phyloP scores from a whole-genome alignment of 192 early-diverging fungal genomes.

The Glomus cerebriforme region DNA sequence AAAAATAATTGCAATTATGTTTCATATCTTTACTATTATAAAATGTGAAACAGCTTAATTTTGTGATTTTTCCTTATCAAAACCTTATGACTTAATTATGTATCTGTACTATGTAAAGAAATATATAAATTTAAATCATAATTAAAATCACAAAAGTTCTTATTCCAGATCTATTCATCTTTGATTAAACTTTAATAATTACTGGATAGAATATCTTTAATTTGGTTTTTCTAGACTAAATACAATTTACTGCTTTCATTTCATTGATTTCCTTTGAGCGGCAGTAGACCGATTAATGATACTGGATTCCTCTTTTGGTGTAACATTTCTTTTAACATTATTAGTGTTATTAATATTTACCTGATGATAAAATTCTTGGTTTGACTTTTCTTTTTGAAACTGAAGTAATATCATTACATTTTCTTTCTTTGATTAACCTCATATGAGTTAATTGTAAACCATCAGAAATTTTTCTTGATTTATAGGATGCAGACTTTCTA shows the following conservation, averaged over 20 bases:
- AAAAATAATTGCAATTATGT: too few species aligned
- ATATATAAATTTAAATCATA: too few species aligned
- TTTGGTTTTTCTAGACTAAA: constrained; percentile 14
- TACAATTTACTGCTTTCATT: not conserved
- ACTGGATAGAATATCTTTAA: too few species aligned
- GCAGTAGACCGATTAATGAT: constrained; percentile 28
- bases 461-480: not conserved
- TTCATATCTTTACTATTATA: too few species aligned
- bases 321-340: constrained; percentile 3
- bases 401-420: not conserved
- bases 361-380: not conserved
- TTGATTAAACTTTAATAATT: too few species aligned
- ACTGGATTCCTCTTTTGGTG: constrained; percentile 21
- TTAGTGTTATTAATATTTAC: not conserved
- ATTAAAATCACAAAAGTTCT: too few species aligned
- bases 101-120: too few species aligned
- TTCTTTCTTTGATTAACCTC: not conserved
- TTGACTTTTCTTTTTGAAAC: not conserved
- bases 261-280: constrained; percentile 23
- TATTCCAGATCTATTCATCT: too few species aligned
- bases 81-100: too few species aligned
- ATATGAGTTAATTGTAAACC: not conserved
- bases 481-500: not conserved
- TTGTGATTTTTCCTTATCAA: too few species aligned
- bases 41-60: too few species aligned